Evolutionary conservation across 495 filamentous ascomycete species (phyloP).

Genomic region (Gamarada debralockiae): DNA sequence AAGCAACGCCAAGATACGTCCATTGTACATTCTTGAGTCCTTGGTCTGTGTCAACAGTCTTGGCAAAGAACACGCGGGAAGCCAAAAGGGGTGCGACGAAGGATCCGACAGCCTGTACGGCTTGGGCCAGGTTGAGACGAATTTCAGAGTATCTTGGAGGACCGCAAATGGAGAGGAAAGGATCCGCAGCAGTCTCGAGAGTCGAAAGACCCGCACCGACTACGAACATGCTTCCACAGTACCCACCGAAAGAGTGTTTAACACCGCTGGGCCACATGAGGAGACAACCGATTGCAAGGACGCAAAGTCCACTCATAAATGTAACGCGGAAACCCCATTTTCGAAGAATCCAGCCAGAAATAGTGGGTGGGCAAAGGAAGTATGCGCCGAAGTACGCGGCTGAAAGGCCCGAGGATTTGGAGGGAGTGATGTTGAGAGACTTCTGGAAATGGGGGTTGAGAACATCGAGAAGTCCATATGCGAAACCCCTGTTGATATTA

Average conservation of each 20-base stretch:
- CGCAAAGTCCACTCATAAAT: conserved; percentile 54
- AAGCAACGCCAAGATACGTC: conserved; percentile 71
- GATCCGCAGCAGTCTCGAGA: conserved; percentile 71
- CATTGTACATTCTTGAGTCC: conserved; percentile 63
- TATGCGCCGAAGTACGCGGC: conserved; percentile 49
- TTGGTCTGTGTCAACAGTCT: conserved; percentile 39
- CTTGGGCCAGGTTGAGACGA: conserved; percentile 64
- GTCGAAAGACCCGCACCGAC: conserved; percentile 67
- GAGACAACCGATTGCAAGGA: conserved; percentile 54
- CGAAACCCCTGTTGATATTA: conserved; percentile 10
- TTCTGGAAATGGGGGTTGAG: conserved; percentile 52
- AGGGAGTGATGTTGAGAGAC: conserved; percentile 41
- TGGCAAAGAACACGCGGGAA: conserved; percentile 63
- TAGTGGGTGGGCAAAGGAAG: conserved; percentile 47
- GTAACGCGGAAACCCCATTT: conserved; percentile 45
- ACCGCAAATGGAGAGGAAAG: conserved; percentile 52
- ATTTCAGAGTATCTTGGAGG: conserved; percentile 66
- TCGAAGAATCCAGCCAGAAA: conserved; percentile 57
- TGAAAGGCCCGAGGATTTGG: conserved; percentile 40
- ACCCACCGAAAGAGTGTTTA: conserved; percentile 61
- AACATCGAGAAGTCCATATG: conserved; percentile 50
- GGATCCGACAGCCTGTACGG: conserved; percentile 64
- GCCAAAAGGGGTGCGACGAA: conserved; percentile 61
- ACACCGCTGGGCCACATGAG: conserved; percentile 58
- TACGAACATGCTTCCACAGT: conserved; percentile 67